These are phyloP conservation scores for Rhodotorula glutinis DNA, from an alignment of 1,284 basidiomycete species.

Conservation along the genomic window DNA sequence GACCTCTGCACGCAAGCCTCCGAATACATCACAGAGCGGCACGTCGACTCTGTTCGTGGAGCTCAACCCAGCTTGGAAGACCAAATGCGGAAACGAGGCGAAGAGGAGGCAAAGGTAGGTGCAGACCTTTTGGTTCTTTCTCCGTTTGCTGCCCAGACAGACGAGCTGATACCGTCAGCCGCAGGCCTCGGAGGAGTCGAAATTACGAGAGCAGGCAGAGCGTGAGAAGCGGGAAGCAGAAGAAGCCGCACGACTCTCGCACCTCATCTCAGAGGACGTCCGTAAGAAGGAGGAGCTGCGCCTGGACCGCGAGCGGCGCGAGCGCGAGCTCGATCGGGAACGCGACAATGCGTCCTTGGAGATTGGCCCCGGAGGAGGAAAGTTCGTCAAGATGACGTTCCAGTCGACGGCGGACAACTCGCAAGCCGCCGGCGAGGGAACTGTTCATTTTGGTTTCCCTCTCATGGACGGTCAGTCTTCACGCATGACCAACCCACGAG, in stretches of 20 bases:
- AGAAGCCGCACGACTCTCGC: slow-evolving; percentile 31
- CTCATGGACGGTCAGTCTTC: slow-evolving; percentile 20
- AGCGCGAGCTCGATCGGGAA: slow-evolving; percentile 20
- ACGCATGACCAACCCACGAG: no score
- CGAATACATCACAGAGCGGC: slow-evolving; percentile 40
- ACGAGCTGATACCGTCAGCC: no score
- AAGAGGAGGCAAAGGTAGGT: slow-evolving; percentile 36
- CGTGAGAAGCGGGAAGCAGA: slow-evolving; percentile 29
- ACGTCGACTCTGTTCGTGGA: slow-evolving; percentile 34
- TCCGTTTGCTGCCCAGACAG: background rate
- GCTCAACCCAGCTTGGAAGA: slow-evolving; percentile 38
- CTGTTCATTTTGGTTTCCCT: slow-evolving; percentile 21
- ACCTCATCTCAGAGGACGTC: slow-evolving; percentile 40
- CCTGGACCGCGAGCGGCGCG: slow-evolving; percentile 21
- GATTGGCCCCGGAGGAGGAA: slow-evolving; percentile 12
- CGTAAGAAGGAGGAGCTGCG: slow-evolving; percentile 33
- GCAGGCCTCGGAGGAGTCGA: slow-evolving; percentile 20
- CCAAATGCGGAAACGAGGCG: slow-evolving; percentile 31
- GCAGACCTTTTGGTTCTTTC: no score
- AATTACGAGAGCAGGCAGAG: slow-evolving; percentile 12
- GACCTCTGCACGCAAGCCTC: slow-evolving; percentile 40
- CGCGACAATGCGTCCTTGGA: slow-evolving; percentile 10
- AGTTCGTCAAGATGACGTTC: slow-evolving; percentile 13
- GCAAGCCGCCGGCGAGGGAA: background rate
- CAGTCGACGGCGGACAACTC: background rate